Evolutionary conservation across 805 yeast species (phyloP).

Genomic region (Maudiozyma pseudohumilis): DNA sequence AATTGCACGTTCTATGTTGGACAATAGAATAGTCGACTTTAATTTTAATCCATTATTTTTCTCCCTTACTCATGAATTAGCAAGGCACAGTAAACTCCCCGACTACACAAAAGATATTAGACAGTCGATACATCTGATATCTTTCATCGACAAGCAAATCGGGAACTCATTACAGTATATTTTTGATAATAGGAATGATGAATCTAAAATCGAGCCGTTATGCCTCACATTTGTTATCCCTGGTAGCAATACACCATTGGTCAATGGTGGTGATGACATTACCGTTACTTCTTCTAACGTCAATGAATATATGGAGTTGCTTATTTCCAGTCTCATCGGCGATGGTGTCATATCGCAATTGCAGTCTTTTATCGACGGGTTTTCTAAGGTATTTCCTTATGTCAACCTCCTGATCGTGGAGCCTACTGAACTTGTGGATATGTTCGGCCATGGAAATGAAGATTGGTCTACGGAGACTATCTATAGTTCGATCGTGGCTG

Average conservation of each 20-base stretch:
- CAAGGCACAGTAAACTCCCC: slow-evolving; percentile 6
- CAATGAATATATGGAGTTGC: slow-evolving; percentile 43
- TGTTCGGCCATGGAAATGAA: slow-evolving; percentile 73
- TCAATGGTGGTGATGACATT: slow-evolving; percentile 44
- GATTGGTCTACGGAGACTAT: slow-evolving; percentile 75
- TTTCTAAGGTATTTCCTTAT: slow-evolving; percentile 74
- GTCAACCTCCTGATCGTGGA: slow-evolving; percentile 60
- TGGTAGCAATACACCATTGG: slow-evolving; percentile 55
- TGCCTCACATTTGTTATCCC: slow-evolving; percentile 65
- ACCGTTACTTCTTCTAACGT: slow-evolving; percentile 45
- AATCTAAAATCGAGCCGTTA: slow-evolving; percentile 34
- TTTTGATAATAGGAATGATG: slow-evolving; percentile 32
- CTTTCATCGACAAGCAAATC: slow-evolving; percentile 46
- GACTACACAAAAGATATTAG: slow-evolving; percentile 5
- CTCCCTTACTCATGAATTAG: slow-evolving; percentile 36
- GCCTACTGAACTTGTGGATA: slow-evolving; percentile 56
- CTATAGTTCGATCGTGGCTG: slow-evolving; percentile 57
- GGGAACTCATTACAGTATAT: slow-evolving; percentile 50
- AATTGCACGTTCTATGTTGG: slow-evolving; percentile 77
- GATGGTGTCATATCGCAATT: slow-evolving; percentile 58
- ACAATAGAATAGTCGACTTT: slow-evolving; percentile 80
- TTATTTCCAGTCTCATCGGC: slow-evolving; percentile 50
- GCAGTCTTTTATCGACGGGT: slow-evolving; percentile 65
- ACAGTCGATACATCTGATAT: slow-evolving; percentile 31
- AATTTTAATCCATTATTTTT: slow-evolving; percentile 66